Conservation (phyloP, 169 alveolate species). For the Plasmodium gonderi region DNA sequence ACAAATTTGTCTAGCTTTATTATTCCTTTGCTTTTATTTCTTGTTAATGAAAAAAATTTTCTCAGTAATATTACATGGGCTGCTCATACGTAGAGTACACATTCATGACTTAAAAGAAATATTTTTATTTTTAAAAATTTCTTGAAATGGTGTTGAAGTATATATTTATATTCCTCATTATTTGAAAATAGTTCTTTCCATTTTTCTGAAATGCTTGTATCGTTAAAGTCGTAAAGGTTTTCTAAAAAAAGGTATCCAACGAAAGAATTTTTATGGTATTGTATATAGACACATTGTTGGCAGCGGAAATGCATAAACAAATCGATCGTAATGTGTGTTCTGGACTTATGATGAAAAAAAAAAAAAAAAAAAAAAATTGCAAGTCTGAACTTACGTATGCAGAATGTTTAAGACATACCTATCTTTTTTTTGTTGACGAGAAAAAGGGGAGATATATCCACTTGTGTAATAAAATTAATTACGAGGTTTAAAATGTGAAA, state of each 20-base stretch:
- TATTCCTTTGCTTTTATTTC: neutral
- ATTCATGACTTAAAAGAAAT: neutral
- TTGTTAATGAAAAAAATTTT: neutral
- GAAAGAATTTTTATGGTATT: neutral
- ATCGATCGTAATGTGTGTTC: neutral
- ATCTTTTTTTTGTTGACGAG: neutral
- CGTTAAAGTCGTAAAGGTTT: neutral
- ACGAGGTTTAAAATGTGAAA: constrained; percentile 40
- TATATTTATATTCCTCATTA: neutral
- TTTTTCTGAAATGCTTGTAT: neutral
- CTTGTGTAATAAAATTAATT: neutral
- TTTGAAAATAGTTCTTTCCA: neutral
- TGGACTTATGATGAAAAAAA: neutral
- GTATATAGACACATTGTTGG: neutral
- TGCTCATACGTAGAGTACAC: neutral
- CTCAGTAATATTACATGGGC: neutral
- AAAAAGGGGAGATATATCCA: neutral
- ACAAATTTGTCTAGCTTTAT: neutral
- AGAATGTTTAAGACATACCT: constrained; percentile 2
- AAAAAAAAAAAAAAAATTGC: neutral
- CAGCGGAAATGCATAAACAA: neutral
- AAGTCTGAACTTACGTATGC: neutral
- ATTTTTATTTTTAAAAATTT: constrained; percentile 6
- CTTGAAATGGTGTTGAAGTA: constrained; percentile 7
- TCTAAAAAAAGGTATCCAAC: neutral